Evolutionary conservation across 805 yeast species (phyloP).

Genomic region (Metschnikowia lochheadii): DNA sequence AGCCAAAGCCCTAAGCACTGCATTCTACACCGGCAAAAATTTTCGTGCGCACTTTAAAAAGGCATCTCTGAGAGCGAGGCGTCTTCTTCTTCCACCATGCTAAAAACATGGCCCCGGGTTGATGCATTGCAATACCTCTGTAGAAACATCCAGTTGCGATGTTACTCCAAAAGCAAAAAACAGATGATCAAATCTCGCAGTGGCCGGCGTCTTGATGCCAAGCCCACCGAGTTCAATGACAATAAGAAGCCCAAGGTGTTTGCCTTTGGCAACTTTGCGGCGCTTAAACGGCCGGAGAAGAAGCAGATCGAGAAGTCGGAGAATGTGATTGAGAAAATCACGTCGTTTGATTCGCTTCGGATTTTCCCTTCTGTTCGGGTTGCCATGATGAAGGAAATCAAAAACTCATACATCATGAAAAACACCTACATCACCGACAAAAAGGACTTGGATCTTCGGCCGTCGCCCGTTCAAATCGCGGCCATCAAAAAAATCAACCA

Average conservation of each 20-base stretch:
- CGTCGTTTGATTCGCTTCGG: conserved; percentile 61
- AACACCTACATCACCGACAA: conserved; percentile 30
- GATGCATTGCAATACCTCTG: not conserved
- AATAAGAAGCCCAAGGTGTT: conserved; percentile 12
- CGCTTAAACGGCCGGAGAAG: conserved; percentile 18
- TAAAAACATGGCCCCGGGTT: conserved; percentile 6
- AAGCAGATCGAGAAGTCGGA: conserved; percentile 18
- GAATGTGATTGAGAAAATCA: conserved; percentile 41
- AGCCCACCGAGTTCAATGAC: conserved; percentile 12
- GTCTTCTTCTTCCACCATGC: conserved; percentile 2
- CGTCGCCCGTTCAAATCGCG: conserved; percentile 82
- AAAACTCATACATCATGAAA: conserved; percentile 29
- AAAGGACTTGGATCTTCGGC: conserved; percentile 37
- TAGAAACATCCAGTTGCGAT: not conserved
- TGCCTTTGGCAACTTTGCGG: conserved; percentile 22
- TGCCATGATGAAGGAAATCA: conserved; percentile 54
- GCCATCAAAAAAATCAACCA: conserved; percentile 57
- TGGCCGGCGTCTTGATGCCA: conserved; percentile 16
- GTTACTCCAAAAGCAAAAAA: conserved; percentile 7
- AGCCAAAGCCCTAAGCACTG: conserved; percentile 6
- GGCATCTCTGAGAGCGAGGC: not conserved
- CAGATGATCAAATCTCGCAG: conserved; percentile 14
- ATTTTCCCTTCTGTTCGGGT: conserved; percentile 64
- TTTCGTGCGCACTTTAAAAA: conserved; percentile 7
- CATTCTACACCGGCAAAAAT: conserved; percentile 4